Percentiles rank a stretch among this genome's conserved stretches.
Conservation (phyloP, 75 land plant species). For the Cryptomeria japonica region DNA sequence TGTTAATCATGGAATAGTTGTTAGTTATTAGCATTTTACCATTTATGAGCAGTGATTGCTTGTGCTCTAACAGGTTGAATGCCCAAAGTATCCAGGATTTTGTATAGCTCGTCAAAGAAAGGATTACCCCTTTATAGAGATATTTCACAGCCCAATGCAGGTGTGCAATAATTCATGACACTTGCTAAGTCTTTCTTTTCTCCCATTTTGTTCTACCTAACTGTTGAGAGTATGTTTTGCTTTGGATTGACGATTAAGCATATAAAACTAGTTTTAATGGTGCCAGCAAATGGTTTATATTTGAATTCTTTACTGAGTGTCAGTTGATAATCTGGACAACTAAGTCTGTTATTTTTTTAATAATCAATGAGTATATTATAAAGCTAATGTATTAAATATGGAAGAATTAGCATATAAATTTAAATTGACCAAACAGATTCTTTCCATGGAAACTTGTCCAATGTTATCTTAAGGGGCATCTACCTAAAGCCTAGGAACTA, state of each 20-base stretch:
- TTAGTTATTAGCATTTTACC: not conserved
- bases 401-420: not conserved
- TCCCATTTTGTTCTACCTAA: not conserved
- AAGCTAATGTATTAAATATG: not conserved
- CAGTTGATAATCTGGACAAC: not conserved
- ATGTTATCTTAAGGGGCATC: not conserved
- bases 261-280: not conserved
- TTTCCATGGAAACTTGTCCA: not conserved
- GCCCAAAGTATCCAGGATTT: constrained; percentile 91
- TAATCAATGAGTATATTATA: not conserved
- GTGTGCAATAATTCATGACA: constrained; percentile 19
- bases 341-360: not conserved
- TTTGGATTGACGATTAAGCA: not conserved
- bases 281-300: not conserved
- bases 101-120: constrained; percentile 73
- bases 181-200: not conserved
- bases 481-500: not conserved
- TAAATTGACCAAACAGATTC: not conserved
- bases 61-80: constrained; percentile 62
- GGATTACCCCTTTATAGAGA: constrained; percentile 82
- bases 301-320: not conserved
- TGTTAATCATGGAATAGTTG: not conserved
- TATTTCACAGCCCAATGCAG: constrained; percentile 78
- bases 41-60: not conserved
- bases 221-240: not conserved